A percentile compares a stretch with the other conserved stretches of the same genome.
These are phyloP conservation scores for Candida ovalis DNA, from an alignment of 805 yeast species.

Conservation along the genomic window DNA sequence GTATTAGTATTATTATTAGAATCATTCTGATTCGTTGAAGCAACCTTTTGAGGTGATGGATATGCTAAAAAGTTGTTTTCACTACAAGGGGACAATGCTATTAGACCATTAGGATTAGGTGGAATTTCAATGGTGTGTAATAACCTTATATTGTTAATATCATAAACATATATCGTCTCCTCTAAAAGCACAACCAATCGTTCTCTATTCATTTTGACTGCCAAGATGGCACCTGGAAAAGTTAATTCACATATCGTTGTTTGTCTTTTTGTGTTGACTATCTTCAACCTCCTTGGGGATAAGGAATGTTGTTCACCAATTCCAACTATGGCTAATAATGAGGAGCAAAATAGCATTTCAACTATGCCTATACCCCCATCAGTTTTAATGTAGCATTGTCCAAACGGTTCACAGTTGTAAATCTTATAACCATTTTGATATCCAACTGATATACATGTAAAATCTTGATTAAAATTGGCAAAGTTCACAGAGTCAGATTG, in stretches of 20 bases:
- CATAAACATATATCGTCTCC: constrained; percentile 85
- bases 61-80: constrained; percentile 60
- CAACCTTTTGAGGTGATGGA: constrained; percentile 67
- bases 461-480: constrained; percentile 84
- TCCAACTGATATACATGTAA: constrained; percentile 73
- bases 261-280: constrained; percentile 72
- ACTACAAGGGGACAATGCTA: constrained; percentile 54
- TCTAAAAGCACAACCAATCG: constrained; percentile 77
- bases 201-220: constrained; percentile 77
- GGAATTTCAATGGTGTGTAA: constrained; percentile 69
- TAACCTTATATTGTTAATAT: constrained; percentile 83
- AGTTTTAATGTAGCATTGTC: constrained; percentile 53
- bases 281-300: constrained; percentile 80
- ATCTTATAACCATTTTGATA: constrained; percentile 63
- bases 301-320: constrained; percentile 69
- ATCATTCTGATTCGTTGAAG: constrained; percentile 21
- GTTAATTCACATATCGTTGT: constrained; percentile 83
- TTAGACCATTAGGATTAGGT: constrained; percentile 54
- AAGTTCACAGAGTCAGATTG: constrained; percentile 34
- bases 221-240: constrained; percentile 75
- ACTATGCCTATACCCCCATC: constrained; percentile 69
- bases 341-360: constrained; percentile 89
- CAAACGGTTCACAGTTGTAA: constrained; percentile 83
- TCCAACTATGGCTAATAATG: constrained; percentile 81
- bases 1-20: constrained; percentile 6